phyloP scores from a whole-genome alignment of 2,329 filamentous ascomycete species.

The Dactylellina parvicollis region DNA sequence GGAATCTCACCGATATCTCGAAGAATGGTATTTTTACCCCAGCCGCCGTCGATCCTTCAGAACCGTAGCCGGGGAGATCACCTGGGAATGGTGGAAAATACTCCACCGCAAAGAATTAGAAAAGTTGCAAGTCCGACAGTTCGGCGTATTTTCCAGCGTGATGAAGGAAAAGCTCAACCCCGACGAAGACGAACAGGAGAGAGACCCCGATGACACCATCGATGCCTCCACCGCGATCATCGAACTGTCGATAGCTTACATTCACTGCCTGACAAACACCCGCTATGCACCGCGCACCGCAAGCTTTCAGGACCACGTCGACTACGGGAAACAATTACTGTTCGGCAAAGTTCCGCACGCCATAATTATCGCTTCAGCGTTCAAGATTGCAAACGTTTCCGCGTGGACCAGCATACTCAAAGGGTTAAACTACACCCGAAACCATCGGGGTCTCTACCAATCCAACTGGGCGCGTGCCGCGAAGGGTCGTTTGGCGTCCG shows the following conservation, averaged over 20 bases:
- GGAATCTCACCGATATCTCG: slow-evolving; percentile 32
- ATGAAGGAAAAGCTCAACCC: background rate
- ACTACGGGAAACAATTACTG: slow-evolving; percentile 19
- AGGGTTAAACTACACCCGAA: slow-evolving; percentile 35
- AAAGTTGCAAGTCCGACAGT: slow-evolving; percentile 14
- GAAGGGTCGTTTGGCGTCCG: slow-evolving; percentile 4
- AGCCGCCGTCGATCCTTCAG: slow-evolving; percentile 7
- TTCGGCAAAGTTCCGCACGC: slow-evolving; percentile 42
- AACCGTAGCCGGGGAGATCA: background rate
- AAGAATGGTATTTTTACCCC: slow-evolving; percentile 36
- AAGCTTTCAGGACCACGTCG: slow-evolving; percentile 10
- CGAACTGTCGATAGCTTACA: slow-evolving; percentile 32
- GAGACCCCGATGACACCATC: background rate
- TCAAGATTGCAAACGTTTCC: slow-evolving; percentile 17
- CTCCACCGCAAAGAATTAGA: slow-evolving; percentile 21
- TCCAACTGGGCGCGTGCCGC: slow-evolving; percentile 6
- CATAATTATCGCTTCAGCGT: slow-evolving; percentile 22
- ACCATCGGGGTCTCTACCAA: slow-evolving; percentile 40
- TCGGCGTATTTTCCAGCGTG: background rate
- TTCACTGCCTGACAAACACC: slow-evolving; percentile 17
- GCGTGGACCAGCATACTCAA: slow-evolving; percentile 41
- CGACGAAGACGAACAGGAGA: background rate
- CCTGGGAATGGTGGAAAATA: slow-evolving; percentile 29
- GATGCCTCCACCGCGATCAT: slow-evolving; percentile 10
- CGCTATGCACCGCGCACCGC: slow-evolving; percentile 22